A percentile compares a stretch with the other conserved stretches of the same genome.
phyloP scores from a whole-genome alignment of 202 grass and related monocot genomes.

The Digitaria exilis region DNA sequence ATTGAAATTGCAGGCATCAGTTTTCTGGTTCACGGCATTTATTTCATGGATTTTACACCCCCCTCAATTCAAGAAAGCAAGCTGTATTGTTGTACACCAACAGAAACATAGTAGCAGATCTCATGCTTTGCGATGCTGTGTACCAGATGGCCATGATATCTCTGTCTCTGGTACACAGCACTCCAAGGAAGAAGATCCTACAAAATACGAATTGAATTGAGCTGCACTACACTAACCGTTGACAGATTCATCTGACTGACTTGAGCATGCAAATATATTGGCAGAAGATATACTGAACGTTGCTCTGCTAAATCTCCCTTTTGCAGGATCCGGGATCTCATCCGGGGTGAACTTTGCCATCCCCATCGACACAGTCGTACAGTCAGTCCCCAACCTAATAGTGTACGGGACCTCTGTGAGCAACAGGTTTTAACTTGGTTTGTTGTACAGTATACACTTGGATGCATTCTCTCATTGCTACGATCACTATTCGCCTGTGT shows the following conservation, averaged over 20 bases:
- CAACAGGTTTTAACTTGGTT: slow-evolving; percentile 63
- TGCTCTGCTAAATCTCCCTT: slow-evolving; percentile 23
- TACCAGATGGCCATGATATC: slow-evolving; percentile 31
- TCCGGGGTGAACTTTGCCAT: slow-evolving; percentile 92
- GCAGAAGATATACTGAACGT: slow-evolving; percentile 21
- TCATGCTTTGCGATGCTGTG: not conserved
- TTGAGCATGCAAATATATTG: not conserved
- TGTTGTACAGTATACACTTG: slow-evolving; percentile 7
- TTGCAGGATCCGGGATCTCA: slow-evolving; percentile 81
- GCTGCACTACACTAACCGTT: not conserved
- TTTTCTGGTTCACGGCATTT: not conserved
- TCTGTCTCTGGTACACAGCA: not conserved
- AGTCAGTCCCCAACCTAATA: slow-evolving; percentile 67
- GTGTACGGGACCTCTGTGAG: slow-evolving; percentile 71
- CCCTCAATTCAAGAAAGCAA: too few species aligned
- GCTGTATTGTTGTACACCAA: not conserved
- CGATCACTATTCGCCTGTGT: not conserved
- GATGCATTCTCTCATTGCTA: slow-evolving; percentile 14
- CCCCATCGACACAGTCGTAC: slow-evolving; percentile 73
- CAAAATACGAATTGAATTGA: slow-evolving; percentile 16
- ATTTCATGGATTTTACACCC: not conserved
- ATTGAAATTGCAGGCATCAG: not conserved
- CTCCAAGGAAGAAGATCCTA: not conserved
- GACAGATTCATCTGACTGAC: not conserved
- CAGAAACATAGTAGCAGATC: slow-evolving; percentile 14